These are phyloP conservation scores for Arthrobotrys entomopaga DNA, from an alignment of 2,329 filamentous ascomycete species.

Conservation along the genomic window DNA sequence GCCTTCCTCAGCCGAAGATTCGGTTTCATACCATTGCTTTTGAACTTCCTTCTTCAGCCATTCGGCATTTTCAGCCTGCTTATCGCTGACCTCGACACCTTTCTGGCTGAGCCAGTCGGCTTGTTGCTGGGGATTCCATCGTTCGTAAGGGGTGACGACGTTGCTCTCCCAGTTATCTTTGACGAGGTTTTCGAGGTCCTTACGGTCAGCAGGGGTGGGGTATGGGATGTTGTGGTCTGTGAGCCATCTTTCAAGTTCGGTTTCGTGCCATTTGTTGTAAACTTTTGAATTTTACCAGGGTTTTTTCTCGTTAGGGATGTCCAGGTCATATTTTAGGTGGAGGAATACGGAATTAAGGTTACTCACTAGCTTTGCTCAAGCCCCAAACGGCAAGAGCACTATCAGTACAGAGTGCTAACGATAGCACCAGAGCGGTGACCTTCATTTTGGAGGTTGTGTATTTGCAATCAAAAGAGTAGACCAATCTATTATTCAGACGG, in stretches of 20 bases:
- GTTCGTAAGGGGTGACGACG: constrained; percentile 78
- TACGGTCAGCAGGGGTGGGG: constrained; percentile 88
- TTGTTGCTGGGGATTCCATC: constrained; percentile 78
- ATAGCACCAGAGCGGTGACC: constrained; percentile 51
- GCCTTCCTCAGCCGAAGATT: constrained; percentile 77
- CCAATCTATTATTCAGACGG: background rate
- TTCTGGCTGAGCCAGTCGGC: constrained; percentile 74
- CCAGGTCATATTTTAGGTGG: too few species aligned
- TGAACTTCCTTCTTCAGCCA: constrained; percentile 76
- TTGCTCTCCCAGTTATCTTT: constrained; percentile 87
- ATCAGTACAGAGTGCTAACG: constrained; percentile 51
- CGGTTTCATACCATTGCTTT: constrained; percentile 79
- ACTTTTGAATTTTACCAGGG: constrained; percentile 63
- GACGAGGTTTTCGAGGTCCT: constrained; percentile 91
- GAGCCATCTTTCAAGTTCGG: constrained; percentile 95
- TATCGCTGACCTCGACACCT: constrained; percentile 75
- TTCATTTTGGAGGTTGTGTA: constrained; percentile 39
- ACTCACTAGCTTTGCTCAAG: constrained; percentile 54
- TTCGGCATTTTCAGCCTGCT: constrained; percentile 75
- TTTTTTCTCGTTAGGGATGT: too few species aligned
- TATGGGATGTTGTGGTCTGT: constrained; percentile 91
- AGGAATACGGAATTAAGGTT: too few species aligned
- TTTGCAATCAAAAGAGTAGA: constrained; percentile 11
- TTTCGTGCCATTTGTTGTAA: constrained; percentile 99
- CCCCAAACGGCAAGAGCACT: constrained; percentile 45